A percentile compares a stretch with the other conserved stretches of the same genome.
Conservation (phyloP, 1,139 yeast species). For the Nematodospora anomalae region DNA sequence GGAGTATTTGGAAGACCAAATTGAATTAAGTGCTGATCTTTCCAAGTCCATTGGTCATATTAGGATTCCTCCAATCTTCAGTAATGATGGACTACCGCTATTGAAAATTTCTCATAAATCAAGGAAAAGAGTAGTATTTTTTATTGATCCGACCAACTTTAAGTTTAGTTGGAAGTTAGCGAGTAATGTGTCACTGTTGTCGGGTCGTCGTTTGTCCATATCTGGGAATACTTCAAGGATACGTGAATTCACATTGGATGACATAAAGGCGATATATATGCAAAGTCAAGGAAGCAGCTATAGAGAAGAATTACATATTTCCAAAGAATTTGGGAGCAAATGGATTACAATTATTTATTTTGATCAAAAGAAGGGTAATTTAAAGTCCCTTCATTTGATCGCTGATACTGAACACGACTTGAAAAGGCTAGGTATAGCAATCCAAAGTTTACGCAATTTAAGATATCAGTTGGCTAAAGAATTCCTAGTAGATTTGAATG, state of each 20-base stretch:
- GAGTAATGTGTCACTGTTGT: slow-evolving; percentile 16
- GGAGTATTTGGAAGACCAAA: slow-evolving; percentile 5
- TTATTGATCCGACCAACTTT: slow-evolving; percentile 33
- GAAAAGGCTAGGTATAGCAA: slow-evolving; percentile 53
- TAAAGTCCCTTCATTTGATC: slow-evolving; percentile 67
- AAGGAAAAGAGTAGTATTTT: slow-evolving; percentile 47
- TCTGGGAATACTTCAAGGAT: slow-evolving; percentile 19
- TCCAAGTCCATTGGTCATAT: slow-evolving; percentile 17
- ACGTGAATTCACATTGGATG: slow-evolving; percentile 63
- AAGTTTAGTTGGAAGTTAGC: slow-evolving; percentile 51
- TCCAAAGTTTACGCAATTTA: slow-evolving; percentile 51
- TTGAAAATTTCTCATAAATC: slow-evolving; percentile 71
- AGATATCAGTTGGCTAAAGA: slow-evolving; percentile 34
- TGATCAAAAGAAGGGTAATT: slow-evolving; percentile 55
- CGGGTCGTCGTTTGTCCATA: slow-evolving; percentile 17
- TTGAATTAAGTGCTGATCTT: slow-evolving; percentile 13
- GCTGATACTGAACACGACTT: slow-evolving; percentile 66
- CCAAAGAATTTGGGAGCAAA: slow-evolving; percentile 59
- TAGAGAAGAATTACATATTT: slow-evolving; percentile 77
- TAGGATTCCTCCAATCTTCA: slow-evolving; percentile 25
- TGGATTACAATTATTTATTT: slow-evolving; percentile 85
- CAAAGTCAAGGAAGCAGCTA: slow-evolving; percentile 77
- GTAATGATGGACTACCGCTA: slow-evolving; percentile 49
- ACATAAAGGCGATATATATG: slow-evolving; percentile 64
- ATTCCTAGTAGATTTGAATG: slow-evolving; percentile 31